Percentiles rank a stretch among this genome's conserved stretches.
phyloP scores from a whole-genome alignment of 257 asterid species.

The Rhazya stricta region DNA sequence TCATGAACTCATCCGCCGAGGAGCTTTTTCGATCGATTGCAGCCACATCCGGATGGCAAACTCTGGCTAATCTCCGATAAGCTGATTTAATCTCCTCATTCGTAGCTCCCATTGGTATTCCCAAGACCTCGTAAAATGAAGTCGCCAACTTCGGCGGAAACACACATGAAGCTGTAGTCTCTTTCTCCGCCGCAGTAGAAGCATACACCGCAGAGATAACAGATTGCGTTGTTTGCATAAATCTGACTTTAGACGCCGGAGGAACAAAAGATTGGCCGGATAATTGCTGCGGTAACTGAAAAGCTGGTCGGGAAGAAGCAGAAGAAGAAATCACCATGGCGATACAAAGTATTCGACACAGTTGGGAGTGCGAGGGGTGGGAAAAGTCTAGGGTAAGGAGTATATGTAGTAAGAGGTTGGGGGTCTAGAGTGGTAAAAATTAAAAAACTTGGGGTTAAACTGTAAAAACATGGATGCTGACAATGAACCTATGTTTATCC shows the following conservation, averaged over 20 bases:
- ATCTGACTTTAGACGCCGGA: slow-evolving; percentile 9
- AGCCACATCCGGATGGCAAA: slow-evolving; percentile 35
- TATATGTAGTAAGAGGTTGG: background rate
- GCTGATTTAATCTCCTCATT: slow-evolving; percentile 32
- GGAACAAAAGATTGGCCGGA: slow-evolving; percentile 13
- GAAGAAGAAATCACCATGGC: slow-evolving; percentile 12
- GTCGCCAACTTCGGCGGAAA: slow-evolving; percentile 9
- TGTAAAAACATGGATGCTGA: slow-evolving; percentile 2
- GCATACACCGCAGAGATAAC: slow-evolving; percentile 15
- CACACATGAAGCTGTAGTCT: background rate
- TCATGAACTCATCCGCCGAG: slow-evolving; percentile 33
- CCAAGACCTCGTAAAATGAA: slow-evolving; percentile 37
- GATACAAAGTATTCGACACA: background rate
- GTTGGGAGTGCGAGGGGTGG: background rate
- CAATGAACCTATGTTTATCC: slow-evolving; percentile 9
- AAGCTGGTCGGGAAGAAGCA: slow-evolving; percentile 3
- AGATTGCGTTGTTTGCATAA: slow-evolving; percentile 6
- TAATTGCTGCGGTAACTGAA: background rate
- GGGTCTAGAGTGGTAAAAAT: background rate
- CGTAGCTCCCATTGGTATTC: slow-evolving; percentile 29
- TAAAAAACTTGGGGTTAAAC: background rate
- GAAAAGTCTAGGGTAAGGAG: too few relatives aligned
- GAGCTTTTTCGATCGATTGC: slow-evolving; percentile 18
- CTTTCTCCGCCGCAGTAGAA: slow-evolving; percentile 17
- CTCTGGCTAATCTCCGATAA: slow-evolving; percentile 29